These are phyloP conservation scores for Sclerotinia minor DNA, from an alignment of 2,329 filamentous ascomycete species.

Conservation along the genomic window DNA sequence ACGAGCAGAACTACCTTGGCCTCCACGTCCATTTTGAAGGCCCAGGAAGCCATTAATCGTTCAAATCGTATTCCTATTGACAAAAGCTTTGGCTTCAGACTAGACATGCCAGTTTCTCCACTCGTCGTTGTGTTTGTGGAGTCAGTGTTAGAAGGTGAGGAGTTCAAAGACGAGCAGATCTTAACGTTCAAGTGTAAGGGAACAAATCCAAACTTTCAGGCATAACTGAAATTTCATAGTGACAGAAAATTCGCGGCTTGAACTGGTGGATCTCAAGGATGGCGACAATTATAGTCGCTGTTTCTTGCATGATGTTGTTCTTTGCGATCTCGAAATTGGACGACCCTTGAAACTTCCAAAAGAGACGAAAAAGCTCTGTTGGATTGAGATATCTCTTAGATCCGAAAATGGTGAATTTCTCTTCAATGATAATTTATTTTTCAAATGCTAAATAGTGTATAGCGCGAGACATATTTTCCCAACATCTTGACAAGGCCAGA, in stretches of 20 bases:
- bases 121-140: slow-evolving; percentile 23
- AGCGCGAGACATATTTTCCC: slow-evolving; percentile 1
- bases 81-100: background rate
- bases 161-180: slow-evolving; percentile 5
- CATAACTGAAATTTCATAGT: background rate
- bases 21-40: slow-evolving; percentile 6
- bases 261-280: background rate
- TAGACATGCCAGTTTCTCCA: slow-evolving; percentile 7
- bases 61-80: slow-evolving; percentile 2
- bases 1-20: slow-evolving; percentile 13
- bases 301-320: background rate
- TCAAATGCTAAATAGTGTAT: background rate
- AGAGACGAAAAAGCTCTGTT: background rate
- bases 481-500: slow-evolving; percentile 4
- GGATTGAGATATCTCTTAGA: slow-evolving; percentile 15
- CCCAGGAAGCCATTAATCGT: background rate
- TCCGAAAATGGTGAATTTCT: background rate
- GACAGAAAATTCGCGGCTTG: background rate
- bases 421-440: too few relatives aligned
- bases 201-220: background rate
- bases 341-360: background rate
- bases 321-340: slow-evolving; percentile 13
- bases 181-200: slow-evolving; percentile 20
- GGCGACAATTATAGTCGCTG: slow-evolving; percentile 9
- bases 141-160: background rate